These are phyloP conservation scores for Peniophora sp. DNA, from an alignment of 1,284 basidiomycete species.

Conservation along the genomic window DNA sequence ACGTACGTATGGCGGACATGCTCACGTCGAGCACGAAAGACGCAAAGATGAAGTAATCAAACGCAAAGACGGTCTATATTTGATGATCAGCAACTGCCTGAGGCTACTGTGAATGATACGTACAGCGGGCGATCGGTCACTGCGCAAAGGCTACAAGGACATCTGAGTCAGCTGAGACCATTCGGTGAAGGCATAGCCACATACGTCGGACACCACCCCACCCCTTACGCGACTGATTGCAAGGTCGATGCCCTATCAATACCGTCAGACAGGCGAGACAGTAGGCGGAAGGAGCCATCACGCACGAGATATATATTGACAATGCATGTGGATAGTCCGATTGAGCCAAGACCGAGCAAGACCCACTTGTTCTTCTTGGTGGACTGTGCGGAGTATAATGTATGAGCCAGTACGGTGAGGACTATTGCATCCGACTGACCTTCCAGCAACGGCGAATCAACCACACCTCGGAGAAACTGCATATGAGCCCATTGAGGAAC, in stretches of 20 bases:
- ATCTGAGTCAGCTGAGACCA: constrained; percentile 1
- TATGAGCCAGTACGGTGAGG: not conserved
- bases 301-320: constrained; percentile 33
- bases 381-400: constrained; percentile 24
- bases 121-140: constrained; percentile 22
- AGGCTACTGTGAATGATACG: constrained; percentile 12
- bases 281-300: constrained; percentile 4
- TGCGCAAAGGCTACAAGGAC: constrained; percentile 21
- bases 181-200: constrained; percentile 1
- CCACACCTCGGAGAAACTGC: constrained; percentile 36
- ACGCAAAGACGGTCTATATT: constrained; percentile 29
- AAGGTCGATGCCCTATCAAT: constrained; percentile 16
- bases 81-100: not conserved
- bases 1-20: constrained; percentile 32
- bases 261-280: not conserved
- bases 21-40: constrained; percentile 34
- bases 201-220: constrained; percentile 16
- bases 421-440: constrained; percentile 17
- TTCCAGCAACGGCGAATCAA: constrained; percentile 43
- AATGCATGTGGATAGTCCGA: constrained; percentile 15
- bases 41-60: constrained; percentile 35
- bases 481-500: constrained; percentile 39
- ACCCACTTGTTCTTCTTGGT: constrained; percentile 30
- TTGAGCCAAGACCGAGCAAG: constrained; percentile 21
- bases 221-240: constrained; percentile 10